These are phyloP conservation scores for Calonectria pteridis DNA, from an alignment of 2,329 filamentous ascomycete genomes.

Conservation along the genomic window DNA sequence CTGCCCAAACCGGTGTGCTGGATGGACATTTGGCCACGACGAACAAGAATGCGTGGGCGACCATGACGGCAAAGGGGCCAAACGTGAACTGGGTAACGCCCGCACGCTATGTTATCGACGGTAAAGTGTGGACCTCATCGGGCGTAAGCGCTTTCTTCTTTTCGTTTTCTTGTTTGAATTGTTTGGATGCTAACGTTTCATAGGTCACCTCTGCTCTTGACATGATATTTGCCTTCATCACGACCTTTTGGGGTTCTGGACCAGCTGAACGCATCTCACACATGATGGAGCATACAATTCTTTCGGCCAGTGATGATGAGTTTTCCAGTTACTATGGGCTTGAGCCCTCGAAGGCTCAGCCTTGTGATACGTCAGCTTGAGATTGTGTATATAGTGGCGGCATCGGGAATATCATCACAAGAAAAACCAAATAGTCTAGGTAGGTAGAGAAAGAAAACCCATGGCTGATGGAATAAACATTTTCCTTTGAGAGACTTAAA, in stretches of 20 bases:
- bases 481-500: not conserved
- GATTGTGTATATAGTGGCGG: not conserved
- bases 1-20: constrained; percentile 70
- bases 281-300: constrained; percentile 65
- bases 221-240: constrained; percentile 52
- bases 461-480: not conserved
- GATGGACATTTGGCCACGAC: constrained; percentile 73
- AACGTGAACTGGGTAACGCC: constrained; percentile 70
- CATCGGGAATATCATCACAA: not conserved
- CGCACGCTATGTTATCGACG: constrained; percentile 75
- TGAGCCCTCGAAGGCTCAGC: constrained; percentile 36
- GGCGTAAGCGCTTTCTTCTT: constrained; percentile 55
- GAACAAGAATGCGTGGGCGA: constrained; percentile 71
- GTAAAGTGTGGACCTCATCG: constrained; percentile 75
- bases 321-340: constrained; percentile 44
- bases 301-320: constrained; percentile 44
- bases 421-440: not conserved
- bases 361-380: constrained; percentile 25
- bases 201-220: constrained; percentile 54
- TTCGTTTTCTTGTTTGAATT: not conserved
- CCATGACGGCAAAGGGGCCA: constrained; percentile 60
- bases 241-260: constrained; percentile 62
- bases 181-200: not conserved
- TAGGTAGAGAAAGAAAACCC: not conserved
- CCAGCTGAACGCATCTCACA: constrained; percentile 59